Percentiles rank a stretch among this genome's conserved stretches.
Evolutionary conservation across 495 filamentous ascomycete genomes (phyloP).

Genomic region (Penicillium odoratum): DNA sequence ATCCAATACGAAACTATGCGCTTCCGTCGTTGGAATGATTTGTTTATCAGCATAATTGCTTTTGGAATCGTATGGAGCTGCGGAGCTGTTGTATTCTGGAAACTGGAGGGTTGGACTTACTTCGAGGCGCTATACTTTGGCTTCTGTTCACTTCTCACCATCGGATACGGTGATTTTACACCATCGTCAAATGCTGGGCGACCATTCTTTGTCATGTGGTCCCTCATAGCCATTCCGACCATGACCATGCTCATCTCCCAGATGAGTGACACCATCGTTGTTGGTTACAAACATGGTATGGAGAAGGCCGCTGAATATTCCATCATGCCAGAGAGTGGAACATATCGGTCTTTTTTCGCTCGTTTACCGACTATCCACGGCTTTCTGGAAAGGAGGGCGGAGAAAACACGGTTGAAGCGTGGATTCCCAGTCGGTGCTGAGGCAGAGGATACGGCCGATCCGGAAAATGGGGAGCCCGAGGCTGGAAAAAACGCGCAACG

Average conservation of each 20-base stretch:
- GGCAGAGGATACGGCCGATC: constrained; percentile 3
- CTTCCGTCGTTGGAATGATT: constrained; percentile 68
- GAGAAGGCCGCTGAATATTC: constrained; percentile 57
- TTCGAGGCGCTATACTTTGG: constrained; percentile 81
- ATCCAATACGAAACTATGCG: constrained; percentile 65
- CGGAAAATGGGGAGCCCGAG: background rate
- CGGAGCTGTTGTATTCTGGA: constrained; percentile 76
- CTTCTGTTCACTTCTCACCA: constrained; percentile 78
- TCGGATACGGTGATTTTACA: constrained; percentile 85
- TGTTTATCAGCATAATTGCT: constrained; percentile 64
- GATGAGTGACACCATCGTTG: constrained; percentile 63
- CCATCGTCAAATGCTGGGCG: constrained; percentile 72
- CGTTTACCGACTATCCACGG: constrained; percentile 41
- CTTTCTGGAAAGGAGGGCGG: constrained; percentile 36
- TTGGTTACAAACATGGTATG: constrained; percentile 55
- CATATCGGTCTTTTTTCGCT: constrained; percentile 44
- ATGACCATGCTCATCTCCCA: constrained; percentile 67
- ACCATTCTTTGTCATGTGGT: constrained; percentile 90
- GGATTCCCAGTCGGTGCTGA: constrained; percentile 46
- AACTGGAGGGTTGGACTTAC: constrained; percentile 59
- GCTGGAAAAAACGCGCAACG: background rate
- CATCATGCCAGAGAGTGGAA: constrained; percentile 53
- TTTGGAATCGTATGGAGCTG: constrained; percentile 73
- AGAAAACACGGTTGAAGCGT: constrained; percentile 45
- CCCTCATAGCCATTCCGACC: constrained; percentile 62